Percentiles rank a stretch among this genome's conserved stretches.
Conservation (phyloP, 23 red algal genomes). For the Gracilaria gracilis region DNA sequence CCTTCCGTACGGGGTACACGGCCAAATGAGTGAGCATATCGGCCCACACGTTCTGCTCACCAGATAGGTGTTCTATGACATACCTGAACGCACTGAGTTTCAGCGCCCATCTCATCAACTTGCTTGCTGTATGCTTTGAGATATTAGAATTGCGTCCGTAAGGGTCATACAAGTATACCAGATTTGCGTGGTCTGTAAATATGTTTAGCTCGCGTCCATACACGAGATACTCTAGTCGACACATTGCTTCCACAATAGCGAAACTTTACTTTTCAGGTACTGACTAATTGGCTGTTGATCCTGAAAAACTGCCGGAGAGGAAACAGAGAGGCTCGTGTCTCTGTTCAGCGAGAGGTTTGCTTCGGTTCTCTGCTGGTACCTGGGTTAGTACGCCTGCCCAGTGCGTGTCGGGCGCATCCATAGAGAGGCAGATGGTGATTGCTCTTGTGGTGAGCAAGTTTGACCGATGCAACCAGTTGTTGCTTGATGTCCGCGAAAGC, state of each 20-base stretch:
- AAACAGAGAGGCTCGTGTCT: slow-evolving; percentile 9
- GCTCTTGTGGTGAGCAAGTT: not conserved
- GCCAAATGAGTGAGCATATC: slow-evolving; percentile 26
- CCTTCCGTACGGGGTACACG: not conserved
- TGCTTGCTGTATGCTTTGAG: not conserved
- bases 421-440: not conserved
- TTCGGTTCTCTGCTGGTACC: not conserved
- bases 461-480: not conserved
- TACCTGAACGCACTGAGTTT: not conserved
- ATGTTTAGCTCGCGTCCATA: not conserved
- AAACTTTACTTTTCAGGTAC: slow-evolving; percentile 38
- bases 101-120: slow-evolving; percentile 34
- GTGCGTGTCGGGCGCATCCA: slow-evolving; percentile 8
- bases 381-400: slow-evolving; percentile 41
- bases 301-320: slow-evolving; percentile 21
- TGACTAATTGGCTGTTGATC: slow-evolving; percentile 19
- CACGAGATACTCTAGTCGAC: slow-evolving; percentile 19
- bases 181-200: slow-evolving; percentile 41
- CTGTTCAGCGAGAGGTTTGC: not conserved
- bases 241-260: slow-evolving; percentile 32
- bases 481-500: slow-evolving; percentile 34
- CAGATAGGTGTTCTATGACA: not conserved
- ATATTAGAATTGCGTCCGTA: slow-evolving; percentile 3
- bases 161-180: slow-evolving; percentile 44
- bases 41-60: slow-evolving; percentile 22